Percentiles rank a stretch among this genome's conserved stretches.
phyloP scores from a whole-genome alignment of 495 filamentous ascomycete species.

The Tuber melanosporum region DNA sequence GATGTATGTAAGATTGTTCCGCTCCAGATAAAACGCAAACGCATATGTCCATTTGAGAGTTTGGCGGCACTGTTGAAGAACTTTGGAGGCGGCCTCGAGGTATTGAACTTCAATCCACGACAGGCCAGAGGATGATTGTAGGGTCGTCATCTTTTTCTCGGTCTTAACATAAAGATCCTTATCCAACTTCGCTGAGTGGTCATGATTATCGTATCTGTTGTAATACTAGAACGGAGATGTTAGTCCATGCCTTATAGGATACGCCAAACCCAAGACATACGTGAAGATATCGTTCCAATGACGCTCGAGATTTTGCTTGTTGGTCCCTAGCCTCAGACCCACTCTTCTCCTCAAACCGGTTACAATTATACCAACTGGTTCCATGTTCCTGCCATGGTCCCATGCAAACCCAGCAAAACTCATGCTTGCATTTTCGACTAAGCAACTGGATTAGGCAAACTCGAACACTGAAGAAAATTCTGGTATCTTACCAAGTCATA shows the following conservation, averaged over 20 bases:
- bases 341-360: constrained; percentile 90
- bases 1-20: constrained; percentile 93
- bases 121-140: constrained; percentile 87
- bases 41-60: constrained; percentile 99
- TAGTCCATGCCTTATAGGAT: not conserved
- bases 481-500: constrained; percentile 68
- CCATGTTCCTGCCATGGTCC: constrained; percentile 96
- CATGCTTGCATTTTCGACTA: constrained; percentile 86
- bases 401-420: constrained; percentile 99
- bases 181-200: constrained; percentile 93
- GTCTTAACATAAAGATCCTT: constrained; percentile 94
- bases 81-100: constrained; percentile 82
- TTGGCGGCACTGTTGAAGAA: constrained; percentile 89
- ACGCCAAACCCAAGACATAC: constrained; percentile 15
- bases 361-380: constrained; percentile 99
- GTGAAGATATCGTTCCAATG: constrained; percentile 77
- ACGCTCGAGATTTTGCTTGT: constrained; percentile 82
- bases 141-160: constrained; percentile 95
- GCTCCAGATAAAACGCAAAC: constrained; percentile 90
- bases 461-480: not conserved
- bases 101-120: constrained; percentile 99
- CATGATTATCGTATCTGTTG: constrained; percentile 97
- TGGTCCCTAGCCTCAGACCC: constrained; percentile 81
- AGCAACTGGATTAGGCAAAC: constrained; percentile 18
- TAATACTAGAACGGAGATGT: constrained; percentile 63